Base-by-base conservation (phyloP, 768 basidiomycete species). In the Leucosporidium scottii region DNA sequence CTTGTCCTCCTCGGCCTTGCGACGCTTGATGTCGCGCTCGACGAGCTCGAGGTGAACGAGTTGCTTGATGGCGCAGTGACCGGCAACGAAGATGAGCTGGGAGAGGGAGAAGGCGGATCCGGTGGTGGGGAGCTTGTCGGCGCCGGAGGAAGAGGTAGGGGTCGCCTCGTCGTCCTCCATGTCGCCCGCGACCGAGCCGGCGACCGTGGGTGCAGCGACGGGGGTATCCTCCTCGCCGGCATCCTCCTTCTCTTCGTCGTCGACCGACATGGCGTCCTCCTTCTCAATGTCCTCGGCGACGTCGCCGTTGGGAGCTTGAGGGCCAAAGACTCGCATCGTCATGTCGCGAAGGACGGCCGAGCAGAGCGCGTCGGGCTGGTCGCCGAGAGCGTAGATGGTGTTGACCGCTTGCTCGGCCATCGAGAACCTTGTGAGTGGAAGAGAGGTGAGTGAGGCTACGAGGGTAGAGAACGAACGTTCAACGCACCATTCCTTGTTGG, bases 351-450 rank as follows among this genome's bases (percentile, higher is more conserved):
- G 87, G 61, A 98, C 81, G 2, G 82, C 82, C 64, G 86, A 83
- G 78, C 91, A 93, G 44, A 97, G 81, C 2, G 83, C 77, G 76
- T 96, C 94, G 0, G 94, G 96, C 69, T 92, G 91, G 74, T 97
- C 91, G 25, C 90, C 93, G 3, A 99, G 84, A 0, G 89, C 86
- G 74, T 98, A 99, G 60, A 96, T 87, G 1, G 94, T 92, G 77
- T 99, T 97, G 79, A 99, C 87, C 13, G 87, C 90, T 78, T 99
- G 94, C 77, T 99, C 96, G 0, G 94, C 91, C 79, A 98, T 85
- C 15, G 88, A 88, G 73, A 99, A 98, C 81, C 81, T n/a, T 81
- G 57, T 21, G n/a, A 3, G 21, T 4, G 10, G 13, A 25, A 25
- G 23, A n/a, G 18, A 6, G 4, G 36, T 58, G 48, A 25, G 28